phyloP scores from a whole-genome alignment of 177 flowering plant genomes.

The Vitis hybrid region DNA sequence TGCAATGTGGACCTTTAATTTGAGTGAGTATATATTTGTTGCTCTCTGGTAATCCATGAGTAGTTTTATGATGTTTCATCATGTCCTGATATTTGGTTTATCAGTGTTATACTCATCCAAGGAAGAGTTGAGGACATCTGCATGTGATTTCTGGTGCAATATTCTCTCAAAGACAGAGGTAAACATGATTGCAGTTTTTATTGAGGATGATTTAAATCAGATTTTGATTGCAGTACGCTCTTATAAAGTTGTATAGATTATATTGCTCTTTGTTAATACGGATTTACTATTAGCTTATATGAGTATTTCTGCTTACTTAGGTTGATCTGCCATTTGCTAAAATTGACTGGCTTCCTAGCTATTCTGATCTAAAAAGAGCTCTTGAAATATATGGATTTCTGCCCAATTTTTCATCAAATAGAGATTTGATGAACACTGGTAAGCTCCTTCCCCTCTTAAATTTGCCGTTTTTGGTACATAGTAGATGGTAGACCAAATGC shows the following conservation, averaged over 20 bases:
- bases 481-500: background rate
- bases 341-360: slow-evolving; percentile 70
- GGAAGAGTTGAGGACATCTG: slow-evolving; percentile 55
- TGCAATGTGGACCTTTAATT: slow-evolving; percentile 68
- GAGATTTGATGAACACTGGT: slow-evolving; percentile 34
- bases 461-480: background rate
- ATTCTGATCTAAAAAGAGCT: slow-evolving; percentile 57
- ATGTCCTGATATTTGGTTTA: slow-evolving; percentile 9
- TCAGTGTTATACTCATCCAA: slow-evolving; percentile 82
- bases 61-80: slow-evolving; percentile 2
- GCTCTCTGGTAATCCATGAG: background rate
- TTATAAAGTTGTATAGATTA: background rate
- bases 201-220: slow-evolving; percentile 1
- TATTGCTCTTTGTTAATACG: background rate
- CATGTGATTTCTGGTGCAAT: slow-evolving; percentile 78
- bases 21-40: slow-evolving; percentile 49
- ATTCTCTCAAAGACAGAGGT: slow-evolving; percentile 59
- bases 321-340: slow-evolving; percentile 24
- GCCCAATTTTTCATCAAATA: slow-evolving; percentile 26
- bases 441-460: slow-evolving; percentile 12
- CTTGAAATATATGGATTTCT: slow-evolving; percentile 72
- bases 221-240: background rate
- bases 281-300: background rate
- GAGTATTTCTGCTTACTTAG: slow-evolving; percentile 27
- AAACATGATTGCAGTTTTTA: slow-evolving; percentile 2